These are phyloP conservation scores for Candida mattraensis DNA, from an alignment of 805 yeast genomes.

Conservation along the genomic window DNA sequence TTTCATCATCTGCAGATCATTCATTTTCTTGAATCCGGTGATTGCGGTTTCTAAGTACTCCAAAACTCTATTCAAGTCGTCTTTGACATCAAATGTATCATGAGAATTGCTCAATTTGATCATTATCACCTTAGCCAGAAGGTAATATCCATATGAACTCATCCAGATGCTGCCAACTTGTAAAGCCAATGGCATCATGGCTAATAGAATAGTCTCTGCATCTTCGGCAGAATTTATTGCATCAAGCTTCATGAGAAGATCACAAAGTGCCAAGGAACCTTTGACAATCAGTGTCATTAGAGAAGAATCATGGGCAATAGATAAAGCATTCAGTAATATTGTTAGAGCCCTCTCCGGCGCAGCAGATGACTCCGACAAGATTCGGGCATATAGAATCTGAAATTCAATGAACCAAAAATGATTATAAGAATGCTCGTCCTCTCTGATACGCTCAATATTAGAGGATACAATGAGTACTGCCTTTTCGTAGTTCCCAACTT, in stretches of 20 bases:
- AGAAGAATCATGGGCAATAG: constrained; percentile 47
- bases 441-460: constrained; percentile 23
- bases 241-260: constrained; percentile 43
- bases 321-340: constrained; percentile 47
- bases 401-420: constrained; percentile 46
- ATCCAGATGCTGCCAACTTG: constrained; percentile 40
- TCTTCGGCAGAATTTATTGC: constrained; percentile 34
- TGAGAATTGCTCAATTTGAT: constrained; percentile 15
- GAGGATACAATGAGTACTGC: constrained; percentile 24
- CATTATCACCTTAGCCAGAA: constrained; percentile 29
- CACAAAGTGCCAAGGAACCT: constrained; percentile 45
- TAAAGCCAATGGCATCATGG: constrained; percentile 45
- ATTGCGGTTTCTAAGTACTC: constrained; percentile 44
- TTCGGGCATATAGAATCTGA: constrained; percentile 46
- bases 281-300: constrained; percentile 45
- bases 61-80: constrained; percentile 30
- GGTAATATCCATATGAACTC: constrained; percentile 39
- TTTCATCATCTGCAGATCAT: constrained; percentile 39
- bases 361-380: constrained; percentile 40
- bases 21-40: constrained; percentile 41
- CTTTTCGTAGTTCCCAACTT: constrained; percentile 23
- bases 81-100: neutral
- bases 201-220: constrained; percentile 39
- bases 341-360: constrained; percentile 52
- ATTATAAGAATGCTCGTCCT: constrained; percentile 31